phyloP scores from a whole-genome alignment of 345 rosid species.

The Populus simonii region DNA sequence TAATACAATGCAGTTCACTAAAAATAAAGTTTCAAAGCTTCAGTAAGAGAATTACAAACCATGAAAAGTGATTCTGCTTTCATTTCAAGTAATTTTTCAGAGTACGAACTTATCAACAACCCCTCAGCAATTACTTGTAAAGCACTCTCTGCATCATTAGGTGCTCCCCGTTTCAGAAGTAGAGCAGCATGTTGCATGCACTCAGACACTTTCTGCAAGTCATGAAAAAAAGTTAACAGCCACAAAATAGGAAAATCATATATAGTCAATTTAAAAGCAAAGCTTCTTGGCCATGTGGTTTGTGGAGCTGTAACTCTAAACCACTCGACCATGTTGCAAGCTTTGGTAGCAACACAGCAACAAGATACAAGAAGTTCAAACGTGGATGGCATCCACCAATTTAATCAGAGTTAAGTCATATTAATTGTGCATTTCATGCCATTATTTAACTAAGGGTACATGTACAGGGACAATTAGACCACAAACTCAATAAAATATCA shows the following conservation, averaged over 20 bases:
- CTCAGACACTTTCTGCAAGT: conserved; percentile 72
- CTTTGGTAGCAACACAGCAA: background rate
- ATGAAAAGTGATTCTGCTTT: conserved; percentile 73
- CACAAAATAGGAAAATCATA: conserved; percentile 9
- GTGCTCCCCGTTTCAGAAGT: conserved; percentile 47
- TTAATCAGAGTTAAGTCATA: background rate
- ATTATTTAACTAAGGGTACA: background rate
- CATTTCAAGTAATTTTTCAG: conserved; percentile 79
- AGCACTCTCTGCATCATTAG: conserved; percentile 51
- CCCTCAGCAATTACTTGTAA: conserved; percentile 69
- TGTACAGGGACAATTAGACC: background rate
- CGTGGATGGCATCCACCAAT: background rate
- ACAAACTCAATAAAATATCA: background rate
- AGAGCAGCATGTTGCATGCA: conserved; percentile 51
- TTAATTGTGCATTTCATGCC: background rate
- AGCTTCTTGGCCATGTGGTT: background rate
- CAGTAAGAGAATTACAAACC: conserved; percentile 42
- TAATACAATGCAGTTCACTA: background rate
- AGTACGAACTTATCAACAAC: conserved; percentile 51
- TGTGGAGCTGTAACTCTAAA: background rate
- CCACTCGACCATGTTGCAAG: background rate
- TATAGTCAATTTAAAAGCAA: background rate
- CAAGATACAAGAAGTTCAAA: background rate
- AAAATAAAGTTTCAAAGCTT: background rate
- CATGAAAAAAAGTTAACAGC: conserved; percentile 22